phyloP scores from a whole-genome alignment of 108 stramenopile genomes.

The Skeletonema potamos region DNA sequence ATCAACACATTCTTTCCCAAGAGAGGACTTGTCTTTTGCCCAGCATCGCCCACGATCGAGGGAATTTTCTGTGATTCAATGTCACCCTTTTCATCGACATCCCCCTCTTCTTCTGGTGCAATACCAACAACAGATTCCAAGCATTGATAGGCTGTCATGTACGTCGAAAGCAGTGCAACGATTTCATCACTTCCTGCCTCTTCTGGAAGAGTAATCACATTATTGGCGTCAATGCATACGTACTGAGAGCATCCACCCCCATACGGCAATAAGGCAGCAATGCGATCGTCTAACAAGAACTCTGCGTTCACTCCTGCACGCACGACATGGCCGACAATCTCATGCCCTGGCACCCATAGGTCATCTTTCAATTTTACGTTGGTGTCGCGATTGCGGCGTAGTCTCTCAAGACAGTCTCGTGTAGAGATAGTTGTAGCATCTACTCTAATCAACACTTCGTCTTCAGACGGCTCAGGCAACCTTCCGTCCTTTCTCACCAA shows the following conservation, averaged over 20 bases:
- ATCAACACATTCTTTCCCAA: slow-evolving; percentile 47
- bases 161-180: no score
- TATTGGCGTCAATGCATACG: no score
- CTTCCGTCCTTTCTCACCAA: not conserved
- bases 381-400: not conserved
- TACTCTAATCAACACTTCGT: not conserved
- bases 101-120: no score
- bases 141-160: slow-evolving; percentile 70
- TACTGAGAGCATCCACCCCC: no score
- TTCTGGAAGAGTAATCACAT: no score
- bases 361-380: not conserved
- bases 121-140: not conserved
- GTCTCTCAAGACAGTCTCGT: not conserved
- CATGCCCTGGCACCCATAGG: not conserved
- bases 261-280: slow-evolving; percentile 58
- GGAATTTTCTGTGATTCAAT: no score
- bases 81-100: no score
- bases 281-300: slow-evolving; percentile 22
- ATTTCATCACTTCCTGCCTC: no score
- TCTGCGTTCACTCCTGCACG: not conserved
- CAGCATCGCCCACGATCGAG: no score
- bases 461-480: not conserved
- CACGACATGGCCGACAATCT: not conserved
- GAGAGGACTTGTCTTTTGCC: slow-evolving; percentile 27
- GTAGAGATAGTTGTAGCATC: not conserved